phyloP scores from a whole-genome alignment of 2,329 filamentous ascomycete genomes.

The Fusarium pseudocircinatum region DNA sequence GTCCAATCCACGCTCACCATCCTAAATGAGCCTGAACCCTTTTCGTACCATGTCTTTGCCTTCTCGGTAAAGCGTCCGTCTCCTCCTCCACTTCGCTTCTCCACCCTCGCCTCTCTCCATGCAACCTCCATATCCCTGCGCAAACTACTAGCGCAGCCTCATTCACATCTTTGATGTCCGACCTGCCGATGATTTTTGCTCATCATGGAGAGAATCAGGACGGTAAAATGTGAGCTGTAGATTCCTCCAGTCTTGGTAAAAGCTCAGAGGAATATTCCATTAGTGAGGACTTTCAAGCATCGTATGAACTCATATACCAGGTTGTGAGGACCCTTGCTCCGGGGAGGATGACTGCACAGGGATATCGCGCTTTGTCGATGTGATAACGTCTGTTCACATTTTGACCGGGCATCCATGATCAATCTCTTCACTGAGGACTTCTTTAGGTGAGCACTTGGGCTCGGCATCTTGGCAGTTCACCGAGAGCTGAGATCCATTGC shows the following conservation, averaged over 20 bases:
- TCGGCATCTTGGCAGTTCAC: slow-evolving; percentile 29
- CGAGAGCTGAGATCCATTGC: not conserved
- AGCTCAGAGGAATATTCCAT: not conserved
- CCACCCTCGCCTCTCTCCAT: slow-evolving; percentile 29
- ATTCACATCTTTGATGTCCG: slow-evolving; percentile 17
- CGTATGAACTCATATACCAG: not conserved
- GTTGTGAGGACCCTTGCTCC: slow-evolving; percentile 14
- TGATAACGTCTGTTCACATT: slow-evolving; percentile 27
- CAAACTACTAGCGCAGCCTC: slow-evolving; percentile 39
- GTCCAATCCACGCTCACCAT: slow-evolving; percentile 17
- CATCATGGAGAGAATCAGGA: not conserved
- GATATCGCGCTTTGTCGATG: slow-evolving; percentile 29
- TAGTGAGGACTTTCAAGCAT: not conserved
- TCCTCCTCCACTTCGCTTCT: slow-evolving; percentile 28
- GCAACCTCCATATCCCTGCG: slow-evolving; percentile 32
- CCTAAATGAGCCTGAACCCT: slow-evolving; percentile 27
- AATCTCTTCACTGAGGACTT: slow-evolving; percentile 30
- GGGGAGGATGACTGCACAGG: slow-evolving; percentile 22
- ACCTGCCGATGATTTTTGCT: not conserved
- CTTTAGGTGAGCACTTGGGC: slow-evolving; percentile 20
- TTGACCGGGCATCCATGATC: slow-evolving; percentile 33
- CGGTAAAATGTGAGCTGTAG: not conserved
- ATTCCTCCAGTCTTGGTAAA: too few species aligned
- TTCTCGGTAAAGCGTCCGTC: slow-evolving; percentile 37
- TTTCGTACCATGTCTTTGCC: slow-evolving; percentile 31